Percentiles rank a stretch among this genome's conserved stretches.
Conservation (phyloP, 805 yeast species). For the Metschnikowia matae region DNA sequence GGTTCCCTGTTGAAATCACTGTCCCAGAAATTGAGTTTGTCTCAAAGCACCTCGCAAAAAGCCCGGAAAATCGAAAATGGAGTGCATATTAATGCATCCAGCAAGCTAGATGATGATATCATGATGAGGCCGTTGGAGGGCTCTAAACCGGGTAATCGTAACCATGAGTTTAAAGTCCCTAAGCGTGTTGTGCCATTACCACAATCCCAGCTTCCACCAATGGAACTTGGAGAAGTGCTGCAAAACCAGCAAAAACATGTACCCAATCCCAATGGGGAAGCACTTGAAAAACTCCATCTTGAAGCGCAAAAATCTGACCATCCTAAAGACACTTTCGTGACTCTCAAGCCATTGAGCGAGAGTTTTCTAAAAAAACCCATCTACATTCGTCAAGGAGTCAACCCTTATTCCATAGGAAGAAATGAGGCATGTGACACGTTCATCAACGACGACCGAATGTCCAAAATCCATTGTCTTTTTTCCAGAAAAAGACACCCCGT, state of each 20-base stretch:
- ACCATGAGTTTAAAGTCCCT: conserved; percentile 39
- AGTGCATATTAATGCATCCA: conserved; percentile 29
- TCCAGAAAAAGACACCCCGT: conserved; percentile 60
- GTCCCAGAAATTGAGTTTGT: conserved; percentile 43
- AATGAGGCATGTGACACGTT: conserved; percentile 55
- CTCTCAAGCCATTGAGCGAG: conserved; percentile 48
- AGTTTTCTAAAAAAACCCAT: conserved; percentile 47
- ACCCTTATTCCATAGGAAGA: conserved; percentile 72
- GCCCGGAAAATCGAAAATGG: conserved; percentile 41
- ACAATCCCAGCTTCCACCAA: conserved; percentile 27
- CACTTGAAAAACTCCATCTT: too few species aligned
- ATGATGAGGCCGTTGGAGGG: conserved; percentile 40
- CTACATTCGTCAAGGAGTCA: conserved; percentile 61
- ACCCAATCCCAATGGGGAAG: background rate
- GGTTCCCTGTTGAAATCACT: conserved; percentile 19
- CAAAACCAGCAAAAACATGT: background rate
- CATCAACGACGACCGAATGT: conserved; percentile 70
- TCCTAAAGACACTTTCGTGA: conserved; percentile 62
- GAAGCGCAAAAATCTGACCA: background rate
- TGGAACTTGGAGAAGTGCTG: background rate
- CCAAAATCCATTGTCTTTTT: conserved; percentile 78
- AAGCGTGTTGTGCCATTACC: conserved; percentile 42
- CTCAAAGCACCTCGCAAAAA: conserved; percentile 71
- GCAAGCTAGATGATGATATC: conserved; percentile 40
- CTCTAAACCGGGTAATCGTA: conserved; percentile 16